Conservation (phyloP, 2,329 filamentous ascomycete genomes). For the Cladosporium sp. region DNA sequence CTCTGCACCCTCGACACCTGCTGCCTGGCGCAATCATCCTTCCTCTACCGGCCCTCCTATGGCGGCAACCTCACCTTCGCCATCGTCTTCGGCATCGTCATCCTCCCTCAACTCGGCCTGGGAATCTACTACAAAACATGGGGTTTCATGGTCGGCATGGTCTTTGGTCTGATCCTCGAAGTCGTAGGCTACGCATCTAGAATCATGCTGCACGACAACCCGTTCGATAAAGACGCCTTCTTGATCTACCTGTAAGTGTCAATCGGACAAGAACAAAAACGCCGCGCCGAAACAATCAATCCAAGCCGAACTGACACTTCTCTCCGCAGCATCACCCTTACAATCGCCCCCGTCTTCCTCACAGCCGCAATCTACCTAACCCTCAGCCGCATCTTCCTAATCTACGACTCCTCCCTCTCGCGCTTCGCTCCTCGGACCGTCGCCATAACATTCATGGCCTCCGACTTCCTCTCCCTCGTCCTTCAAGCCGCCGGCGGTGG, state of each 20-base stretch:
- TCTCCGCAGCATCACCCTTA: conserved; percentile 35
- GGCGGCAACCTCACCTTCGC: conserved; percentile 44
- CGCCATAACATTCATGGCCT: conserved; percentile 55
- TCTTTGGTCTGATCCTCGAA: conserved; percentile 47
- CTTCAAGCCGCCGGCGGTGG: conserved; percentile 55
- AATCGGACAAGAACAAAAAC: no score
- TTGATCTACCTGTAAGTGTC: conserved; percentile 29
- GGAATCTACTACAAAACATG: conserved; percentile 52
- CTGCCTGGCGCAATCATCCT: conserved; percentile 35
- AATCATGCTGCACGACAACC: conserved; percentile 41
- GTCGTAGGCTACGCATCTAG: conserved; percentile 54
- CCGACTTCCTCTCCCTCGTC: conserved; percentile 52
- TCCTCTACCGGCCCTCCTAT: conserved; percentile 52
- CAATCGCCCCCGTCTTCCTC: conserved; percentile 43
- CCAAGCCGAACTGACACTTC: conserved; percentile 17
- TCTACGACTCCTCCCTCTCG: conserved; percentile 29
- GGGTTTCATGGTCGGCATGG: conserved; percentile 51
- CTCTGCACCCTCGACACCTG: conserved; percentile 28
- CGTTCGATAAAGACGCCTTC: conserved; percentile 40
- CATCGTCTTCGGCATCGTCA: conserved; percentile 47
- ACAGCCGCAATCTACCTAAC: conserved; percentile 45
- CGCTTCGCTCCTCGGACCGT: conserved; percentile 25
- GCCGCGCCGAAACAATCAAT: background rate
- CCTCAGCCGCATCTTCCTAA: conserved; percentile 38
- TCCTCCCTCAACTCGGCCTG: conserved; percentile 46